A percentile compares a stretch with the other conserved stretches of the same genome.
phyloP scores from a whole-genome alignment of 2,329 filamentous ascomycete species.

The Phoma sp. region DNA sequence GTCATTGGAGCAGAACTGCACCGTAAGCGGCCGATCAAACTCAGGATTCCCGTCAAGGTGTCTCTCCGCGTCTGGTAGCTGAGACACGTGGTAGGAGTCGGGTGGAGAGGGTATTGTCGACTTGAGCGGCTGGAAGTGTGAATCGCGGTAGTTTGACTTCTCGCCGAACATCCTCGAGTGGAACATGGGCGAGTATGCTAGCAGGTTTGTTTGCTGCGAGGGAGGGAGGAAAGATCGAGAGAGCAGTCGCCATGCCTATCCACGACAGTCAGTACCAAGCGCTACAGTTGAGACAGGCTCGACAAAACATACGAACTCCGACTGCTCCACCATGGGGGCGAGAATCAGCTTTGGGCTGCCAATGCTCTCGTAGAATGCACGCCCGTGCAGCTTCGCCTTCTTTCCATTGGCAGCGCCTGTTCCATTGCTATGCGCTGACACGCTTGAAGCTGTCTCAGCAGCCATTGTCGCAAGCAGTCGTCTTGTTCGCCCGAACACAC shows the following conservation, averaged over 20 bases:
- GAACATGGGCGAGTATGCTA: slow-evolving; percentile 95
- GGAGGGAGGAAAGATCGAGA: slow-evolving; percentile 85
- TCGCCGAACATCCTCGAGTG: slow-evolving; percentile 89
- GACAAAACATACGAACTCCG: slow-evolving; percentile 79
- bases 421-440: slow-evolving; percentile 18
- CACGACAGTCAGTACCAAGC: too few relatives aligned
- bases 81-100: slow-evolving; percentile 43
- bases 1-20: slow-evolving; percentile 95
- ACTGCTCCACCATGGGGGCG: slow-evolving; percentile 98
- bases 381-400: slow-evolving; percentile 71
- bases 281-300: slow-evolving; percentile 2
- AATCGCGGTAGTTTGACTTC: slow-evolving; percentile 73
- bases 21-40: slow-evolving; percentile 87
- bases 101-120: slow-evolving; percentile 41
- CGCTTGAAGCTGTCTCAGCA: slow-evolving; percentile 17
- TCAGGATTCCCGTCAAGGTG: slow-evolving; percentile 82
- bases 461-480: slow-evolving; percentile 26
- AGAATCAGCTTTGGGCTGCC: slow-evolving; percentile 89
- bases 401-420: slow-evolving; percentile 17
- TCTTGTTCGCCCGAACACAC: slow-evolving; percentile 6
- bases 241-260: slow-evolving; percentile 92
- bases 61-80: slow-evolving; percentile 33
- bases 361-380: slow-evolving; percentile 93
- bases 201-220: slow-evolving; percentile 63
- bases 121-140: slow-evolving; percentile 76